Evolutionary conservation across 2,329 filamentous ascomycete genomes (phyloP).

Genomic region (Fusarium multiceps): DNA sequence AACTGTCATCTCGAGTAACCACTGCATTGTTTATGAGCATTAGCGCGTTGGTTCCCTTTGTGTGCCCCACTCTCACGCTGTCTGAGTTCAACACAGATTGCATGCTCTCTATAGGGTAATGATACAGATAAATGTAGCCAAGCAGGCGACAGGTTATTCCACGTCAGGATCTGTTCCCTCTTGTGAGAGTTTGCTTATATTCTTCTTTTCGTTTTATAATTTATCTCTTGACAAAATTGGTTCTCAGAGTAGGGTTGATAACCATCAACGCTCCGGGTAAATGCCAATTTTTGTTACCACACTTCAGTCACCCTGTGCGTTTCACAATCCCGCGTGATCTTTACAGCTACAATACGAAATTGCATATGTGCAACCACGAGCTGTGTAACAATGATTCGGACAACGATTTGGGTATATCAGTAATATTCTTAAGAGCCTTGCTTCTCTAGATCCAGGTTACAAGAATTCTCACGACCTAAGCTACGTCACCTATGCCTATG

Average conservation of each 20-base stretch:
- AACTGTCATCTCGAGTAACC: background rate
- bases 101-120: background rate
- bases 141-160: background rate
- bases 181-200: rapidly evolving
- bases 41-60: background rate
- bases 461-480: background rate
- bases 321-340: too few relatives aligned
- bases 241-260: too few relatives aligned
- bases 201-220: too few relatives aligned
- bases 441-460: background rate
- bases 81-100: background rate
- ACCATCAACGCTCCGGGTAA: too few relatives aligned
- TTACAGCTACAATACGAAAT: too few relatives aligned
- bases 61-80: background rate
- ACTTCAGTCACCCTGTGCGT: too few relatives aligned
- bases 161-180: background rate
- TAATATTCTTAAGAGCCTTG: too few relatives aligned
- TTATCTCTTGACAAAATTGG: too few relatives aligned
- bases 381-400: too few relatives aligned
- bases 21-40: background rate
- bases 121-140: background rate
- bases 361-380: too few relatives aligned
- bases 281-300: too few relatives aligned
- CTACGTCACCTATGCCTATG: background rate
- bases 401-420: too few relatives aligned